Evolutionary conservation across 352 stramenopile genomes (phyloP).

Genomic region (Globisporangium camurandrum): DNA sequence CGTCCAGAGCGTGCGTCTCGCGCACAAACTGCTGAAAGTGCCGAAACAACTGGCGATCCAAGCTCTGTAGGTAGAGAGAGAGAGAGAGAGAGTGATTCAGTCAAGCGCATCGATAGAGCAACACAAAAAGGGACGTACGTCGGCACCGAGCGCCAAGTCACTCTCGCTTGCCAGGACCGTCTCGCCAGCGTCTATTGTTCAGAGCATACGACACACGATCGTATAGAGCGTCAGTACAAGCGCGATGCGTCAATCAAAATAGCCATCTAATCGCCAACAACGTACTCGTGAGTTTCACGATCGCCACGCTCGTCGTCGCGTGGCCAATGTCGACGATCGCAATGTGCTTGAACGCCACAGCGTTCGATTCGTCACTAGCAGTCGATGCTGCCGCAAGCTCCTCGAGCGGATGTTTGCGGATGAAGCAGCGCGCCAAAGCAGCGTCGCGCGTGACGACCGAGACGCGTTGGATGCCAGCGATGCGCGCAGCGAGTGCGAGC

Average conservation of each 20-base stretch:
- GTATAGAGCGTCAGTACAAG: not conserved
- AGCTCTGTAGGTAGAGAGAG: slow-evolving; percentile 35
- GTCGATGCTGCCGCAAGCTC: slow-evolving; percentile 13
- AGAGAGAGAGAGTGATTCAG: too few species aligned
- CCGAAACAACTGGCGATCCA: slow-evolving; percentile 71
- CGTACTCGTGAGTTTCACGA: slow-evolving; percentile 59
- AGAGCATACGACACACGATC: too few species aligned
- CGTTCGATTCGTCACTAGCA: slow-evolving; percentile 11
- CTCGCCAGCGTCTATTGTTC: slow-evolving; percentile 41
- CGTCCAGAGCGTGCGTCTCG: slow-evolving; percentile 35
- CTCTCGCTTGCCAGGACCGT: slow-evolving; percentile 43
- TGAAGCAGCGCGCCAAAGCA: slow-evolving; percentile 57
- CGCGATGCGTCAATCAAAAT: not conserved
- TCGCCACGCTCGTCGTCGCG: slow-evolving; percentile 59
- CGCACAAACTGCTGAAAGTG: slow-evolving; percentile 70
- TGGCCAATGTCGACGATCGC: slow-evolving; percentile 87
- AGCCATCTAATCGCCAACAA: too few species aligned
- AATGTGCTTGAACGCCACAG: slow-evolving; percentile 42
- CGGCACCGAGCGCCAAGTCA: slow-evolving; percentile 52
- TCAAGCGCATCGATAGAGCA: not conserved
- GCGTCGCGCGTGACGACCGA: slow-evolving; percentile 43
- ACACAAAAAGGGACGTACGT: too few species aligned
- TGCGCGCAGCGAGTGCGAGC: slow-evolving; percentile 37
- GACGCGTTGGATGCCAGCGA: slow-evolving; percentile 52
- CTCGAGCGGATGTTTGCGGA: slow-evolving; percentile 73